Conservation (phyloP, 2,329 filamentous ascomycete species). For the Seiridium cupressi region DNA sequence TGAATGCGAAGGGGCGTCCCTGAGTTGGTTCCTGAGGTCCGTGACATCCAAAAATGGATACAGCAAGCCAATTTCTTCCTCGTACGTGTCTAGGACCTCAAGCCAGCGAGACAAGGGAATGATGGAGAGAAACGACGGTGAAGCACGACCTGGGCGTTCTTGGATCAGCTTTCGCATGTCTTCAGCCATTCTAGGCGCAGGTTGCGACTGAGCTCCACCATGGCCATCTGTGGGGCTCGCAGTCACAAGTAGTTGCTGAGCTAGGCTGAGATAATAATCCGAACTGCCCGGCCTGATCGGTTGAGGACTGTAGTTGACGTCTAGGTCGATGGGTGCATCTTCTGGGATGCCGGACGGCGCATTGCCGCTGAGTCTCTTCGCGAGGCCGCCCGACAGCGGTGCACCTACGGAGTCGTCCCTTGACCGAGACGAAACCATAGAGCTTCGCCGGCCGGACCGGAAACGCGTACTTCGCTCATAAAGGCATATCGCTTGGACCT, state of each 20-base stretch:
- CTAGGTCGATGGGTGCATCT: background rate
- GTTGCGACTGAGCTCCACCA: background rate
- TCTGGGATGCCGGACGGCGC: background rate
- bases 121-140: background rate
- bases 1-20: background rate
- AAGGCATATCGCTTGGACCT: background rate
- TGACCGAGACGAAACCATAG: background rate
- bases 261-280: constrained; percentile 2
- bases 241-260: background rate
- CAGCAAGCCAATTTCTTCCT: constrained; percentile 3
- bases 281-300: background rate
- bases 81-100: background rate
- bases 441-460: background rate
- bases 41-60: constrained; percentile 3
- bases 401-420: background rate
- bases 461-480: constrained; percentile 4
- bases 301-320: background rate
- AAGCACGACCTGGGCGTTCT: background rate
- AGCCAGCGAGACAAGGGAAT: background rate
- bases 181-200: background rate
- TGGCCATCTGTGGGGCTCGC: background rate
- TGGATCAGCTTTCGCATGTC: background rate
- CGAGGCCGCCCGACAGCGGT: background rate
- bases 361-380: background rate
- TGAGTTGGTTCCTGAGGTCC: background rate